phyloP scores from a whole-genome alignment of 73 alveolate species.

The Paramecium primaurelia region DNA sequence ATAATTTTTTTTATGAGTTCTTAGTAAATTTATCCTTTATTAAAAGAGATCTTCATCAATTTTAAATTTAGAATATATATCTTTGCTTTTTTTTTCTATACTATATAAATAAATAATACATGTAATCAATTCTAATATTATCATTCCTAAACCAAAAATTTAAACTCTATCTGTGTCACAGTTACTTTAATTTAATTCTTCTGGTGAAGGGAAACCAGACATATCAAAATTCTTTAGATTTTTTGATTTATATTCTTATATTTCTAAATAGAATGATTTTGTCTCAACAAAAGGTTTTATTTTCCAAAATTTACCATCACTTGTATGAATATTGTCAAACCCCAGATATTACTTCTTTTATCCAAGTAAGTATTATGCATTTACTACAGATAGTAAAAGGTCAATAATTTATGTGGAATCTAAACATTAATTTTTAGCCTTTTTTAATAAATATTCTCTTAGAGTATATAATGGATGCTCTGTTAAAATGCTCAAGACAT shows the following conservation, averaged over 20 bases:
- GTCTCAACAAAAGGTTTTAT: background rate
- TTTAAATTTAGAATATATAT: background rate
- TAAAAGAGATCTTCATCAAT: background rate
- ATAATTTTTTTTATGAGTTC: background rate
- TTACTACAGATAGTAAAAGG: background rate
- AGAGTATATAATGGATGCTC: background rate
- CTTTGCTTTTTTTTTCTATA: background rate
- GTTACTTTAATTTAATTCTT: background rate
- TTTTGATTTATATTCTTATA: background rate
- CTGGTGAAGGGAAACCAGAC: slow-evolving; percentile 8
- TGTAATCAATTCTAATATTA: background rate
- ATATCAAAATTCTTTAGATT: background rate
- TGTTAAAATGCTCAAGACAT: background rate
- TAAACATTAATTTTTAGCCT: background rate
- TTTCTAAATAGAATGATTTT: background rate
- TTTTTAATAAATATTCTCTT: background rate
- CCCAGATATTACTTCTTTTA: background rate
- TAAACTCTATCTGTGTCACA: background rate
- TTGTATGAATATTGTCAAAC: background rate
- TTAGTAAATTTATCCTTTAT: background rate
- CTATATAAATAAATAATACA: background rate
- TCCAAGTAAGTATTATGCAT: background rate
- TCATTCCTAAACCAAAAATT: background rate
- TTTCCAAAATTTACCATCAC: background rate
- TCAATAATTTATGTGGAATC: background rate